Evolutionary conservation across 2,329 filamentous ascomycete genomes (phyloP), one percentile per base, ranked within the genome.

Genomic region (Amauroascus verrucosus): DNA sequence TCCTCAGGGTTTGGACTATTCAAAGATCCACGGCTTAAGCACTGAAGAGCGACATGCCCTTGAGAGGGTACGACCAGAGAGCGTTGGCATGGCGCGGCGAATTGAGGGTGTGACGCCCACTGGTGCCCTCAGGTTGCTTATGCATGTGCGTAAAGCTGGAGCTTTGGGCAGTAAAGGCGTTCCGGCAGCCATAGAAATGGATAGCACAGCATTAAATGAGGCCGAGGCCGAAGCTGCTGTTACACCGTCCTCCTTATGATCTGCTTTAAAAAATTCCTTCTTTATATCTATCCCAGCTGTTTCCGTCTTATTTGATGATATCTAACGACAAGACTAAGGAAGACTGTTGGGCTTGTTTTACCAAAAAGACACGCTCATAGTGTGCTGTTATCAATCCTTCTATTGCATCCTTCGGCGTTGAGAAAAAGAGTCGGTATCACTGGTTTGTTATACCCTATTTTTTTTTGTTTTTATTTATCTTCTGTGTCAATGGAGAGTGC

Each of bases 71-170:
- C 75, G 81, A 49, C 93, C 93, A 0, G 88, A 94, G 69, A 94
- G 81, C 56, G 75, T 98, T 20, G 91, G 88, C 0, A 93, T 96
- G 77, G 91, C 91, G 30, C 77, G 88, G 47, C 75, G 93, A 13
- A 81, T 96, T 9, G 93, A 98, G 69, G 91, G 91, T 2, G 77
- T 78, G 18, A 76, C 73, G 11, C 73, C 73, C 13, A 64, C 66
- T 13, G 73, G 73, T 30, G 70, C 71, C 6, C 59, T 75, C 55
- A 63, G 70, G 32, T 59, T 76, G 53, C 60, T 76, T 43, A 67
- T 70, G 61, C 63, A 73, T 59, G 65, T 70, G n/a, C 65, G 67
- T n/a, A 65, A 60, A 56, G 57, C 22, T 13, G 48, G 41, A 16
- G 52, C 33, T 30, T 33, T 35, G 54, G 56, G 22, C 4, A 33